These are phyloP conservation scores for Domatiomyces globalis DNA, from an alignment of 2,329 filamentous ascomycete species.

Conservation along the genomic window DNA sequence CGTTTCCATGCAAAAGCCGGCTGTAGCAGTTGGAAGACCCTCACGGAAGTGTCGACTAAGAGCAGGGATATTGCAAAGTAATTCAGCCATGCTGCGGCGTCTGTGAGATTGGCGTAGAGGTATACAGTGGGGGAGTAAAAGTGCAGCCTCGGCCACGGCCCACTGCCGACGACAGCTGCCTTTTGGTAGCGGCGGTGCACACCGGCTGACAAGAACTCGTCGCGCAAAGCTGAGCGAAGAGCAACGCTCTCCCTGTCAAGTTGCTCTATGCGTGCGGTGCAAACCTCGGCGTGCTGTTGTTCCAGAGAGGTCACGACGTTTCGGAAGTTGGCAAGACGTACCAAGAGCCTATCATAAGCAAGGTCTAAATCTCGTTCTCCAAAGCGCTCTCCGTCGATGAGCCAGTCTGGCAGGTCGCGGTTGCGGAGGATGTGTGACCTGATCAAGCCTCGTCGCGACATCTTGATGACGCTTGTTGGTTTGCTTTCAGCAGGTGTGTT, in stretches of 20 bases:
- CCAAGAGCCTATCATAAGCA: constrained; percentile 20
- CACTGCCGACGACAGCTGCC: background rate
- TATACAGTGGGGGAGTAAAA: constrained; percentile 19
- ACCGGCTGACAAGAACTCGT: constrained; percentile 4
- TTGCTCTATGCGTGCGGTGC: background rate
- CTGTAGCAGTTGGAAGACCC: constrained; percentile 7
- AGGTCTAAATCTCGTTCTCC: constrained; percentile 21
- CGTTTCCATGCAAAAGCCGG: background rate
- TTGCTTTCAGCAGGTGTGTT: background rate
- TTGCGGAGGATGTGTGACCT: constrained; percentile 18
- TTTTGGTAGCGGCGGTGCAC: constrained; percentile 8
- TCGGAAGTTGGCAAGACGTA: constrained; percentile 16
- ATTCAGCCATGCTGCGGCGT: constrained; percentile 18
- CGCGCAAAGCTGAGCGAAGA: constrained; percentile 7
- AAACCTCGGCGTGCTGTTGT: background rate
- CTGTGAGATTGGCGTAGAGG: constrained; percentile 13
- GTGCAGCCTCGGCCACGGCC: constrained; percentile 5
- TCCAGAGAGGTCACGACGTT: constrained; percentile 1
- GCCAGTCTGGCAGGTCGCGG: constrained; percentile 20
- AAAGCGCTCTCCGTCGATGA: constrained; percentile 19
- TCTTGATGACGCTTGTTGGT: constrained; percentile 18
- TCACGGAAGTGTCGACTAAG: constrained; percentile 16
- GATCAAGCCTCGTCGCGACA: constrained; percentile 20
- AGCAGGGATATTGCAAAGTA: constrained; percentile 20
- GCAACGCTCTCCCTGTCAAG: constrained; percentile 4